These are phyloP conservation scores for Magnaporthiopsis incrustans DNA, from an alignment of 2,329 filamentous ascomycete species.

Conservation along the genomic window DNA sequence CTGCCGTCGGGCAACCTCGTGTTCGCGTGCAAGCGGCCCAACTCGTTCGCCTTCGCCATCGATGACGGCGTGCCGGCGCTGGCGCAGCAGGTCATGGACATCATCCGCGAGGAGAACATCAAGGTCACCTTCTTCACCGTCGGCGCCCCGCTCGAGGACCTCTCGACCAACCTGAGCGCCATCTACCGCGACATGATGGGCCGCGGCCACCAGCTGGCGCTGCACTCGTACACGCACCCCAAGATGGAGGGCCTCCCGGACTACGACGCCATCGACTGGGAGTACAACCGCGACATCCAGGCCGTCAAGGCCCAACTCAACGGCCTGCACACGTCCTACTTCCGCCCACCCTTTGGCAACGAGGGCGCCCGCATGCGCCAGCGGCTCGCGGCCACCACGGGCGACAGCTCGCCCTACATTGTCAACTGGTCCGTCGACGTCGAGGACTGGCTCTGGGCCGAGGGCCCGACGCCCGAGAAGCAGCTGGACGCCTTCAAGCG, in stretches of 20 bases:
- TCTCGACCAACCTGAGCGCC: conserved; percentile 50
- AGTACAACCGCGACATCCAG: conserved; percentile 48
- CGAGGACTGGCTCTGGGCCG: conserved; percentile 63
- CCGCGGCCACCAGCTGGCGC: conserved; percentile 58
- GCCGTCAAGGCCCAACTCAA: conserved; percentile 33
- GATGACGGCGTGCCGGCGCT: conserved; percentile 57
- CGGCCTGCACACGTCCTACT: conserved; percentile 38
- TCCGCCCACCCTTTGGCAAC: conserved; percentile 62
- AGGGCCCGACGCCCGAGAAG: conserved; percentile 53
- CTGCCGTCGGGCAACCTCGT: conserved; percentile 52
- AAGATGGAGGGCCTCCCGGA: conserved; percentile 51
- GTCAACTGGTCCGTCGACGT: conserved; percentile 65
- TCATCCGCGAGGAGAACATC: conserved; percentile 52
- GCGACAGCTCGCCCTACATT: conserved; percentile 45
- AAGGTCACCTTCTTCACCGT: conserved; percentile 67
- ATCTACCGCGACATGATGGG: conserved; percentile 56
- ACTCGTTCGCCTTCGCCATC: conserved; percentile 65
- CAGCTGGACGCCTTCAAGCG: conserved; percentile 58
- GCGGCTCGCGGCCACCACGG: conserved; percentile 45
- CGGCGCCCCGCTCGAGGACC: conserved; percentile 51
- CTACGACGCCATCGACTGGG: conserved; percentile 50
- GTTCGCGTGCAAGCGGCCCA: conserved; percentile 57
- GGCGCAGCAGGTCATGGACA: conserved; percentile 52
- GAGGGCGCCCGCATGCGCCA: conserved; percentile 60
- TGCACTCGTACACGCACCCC: conserved; percentile 64